Base-by-base conservation (phyloP, 805 yeast species). In the Starmerella davenportii region DNA sequence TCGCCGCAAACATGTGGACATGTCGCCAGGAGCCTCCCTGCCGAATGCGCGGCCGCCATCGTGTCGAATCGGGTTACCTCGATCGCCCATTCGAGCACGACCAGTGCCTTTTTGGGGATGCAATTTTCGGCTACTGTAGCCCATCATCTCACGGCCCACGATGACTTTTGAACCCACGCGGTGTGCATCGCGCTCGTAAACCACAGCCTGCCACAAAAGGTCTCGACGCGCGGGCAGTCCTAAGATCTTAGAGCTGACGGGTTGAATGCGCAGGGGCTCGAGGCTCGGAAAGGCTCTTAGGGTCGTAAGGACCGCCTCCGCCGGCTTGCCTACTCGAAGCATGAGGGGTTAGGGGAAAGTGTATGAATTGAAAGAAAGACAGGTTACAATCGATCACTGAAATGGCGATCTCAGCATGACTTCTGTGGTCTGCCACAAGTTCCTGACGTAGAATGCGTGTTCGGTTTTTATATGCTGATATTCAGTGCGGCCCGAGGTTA, bases 71-170 rank as follows among this genome's bases (percentile, higher is more conserved):
- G 98, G 98, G 19, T 94, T 81, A 53, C 85, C 87, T 42, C 79
- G 84, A 60, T 85, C 95, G 64, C 99, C 99, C 39, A 73, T 77
- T 66, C 99, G 76, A 38, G 99, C 99, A 44, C 70, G 69, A 61
- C 99, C 99, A 14, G 81, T 64, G 43, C 96, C 96, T 61, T 90
- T 90, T 61, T 90, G 98, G 23, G 82, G 80, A 29, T 72, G 66
- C 48, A 90, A 63, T 56, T 90, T 90, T 52, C 70, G 69, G 58
- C 92, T 70, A 19, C 93, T 78, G 57, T 71, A 85, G 43, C 85
- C 84, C 59, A 77, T 78, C 50, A 81, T 87, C 28, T 80, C 70
- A 59, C 95, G 76, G 41, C 90, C 81, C 28, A 81, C 77, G 24
- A 90, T 92, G 52, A 76, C 77, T 1, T 81, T 74, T 1, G 95